phyloP scores from a whole-genome alignment of 1,284 basidiomycete species.

The Tilletia walkeri region DNA sequence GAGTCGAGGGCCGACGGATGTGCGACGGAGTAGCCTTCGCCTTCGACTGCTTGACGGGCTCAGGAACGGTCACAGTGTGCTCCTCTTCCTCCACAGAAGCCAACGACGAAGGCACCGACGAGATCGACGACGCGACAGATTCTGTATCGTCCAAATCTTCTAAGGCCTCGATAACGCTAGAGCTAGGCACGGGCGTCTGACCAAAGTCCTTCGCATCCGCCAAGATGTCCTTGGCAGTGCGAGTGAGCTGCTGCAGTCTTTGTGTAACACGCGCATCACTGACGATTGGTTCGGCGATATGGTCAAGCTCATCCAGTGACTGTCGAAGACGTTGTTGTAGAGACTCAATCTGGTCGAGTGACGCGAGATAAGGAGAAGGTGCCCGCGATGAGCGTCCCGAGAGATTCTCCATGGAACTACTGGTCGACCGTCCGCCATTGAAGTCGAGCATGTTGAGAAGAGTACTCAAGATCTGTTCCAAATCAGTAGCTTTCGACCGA shows the following conservation, averaged over 20 bases:
- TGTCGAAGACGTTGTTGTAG: not conserved
- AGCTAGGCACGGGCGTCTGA: not conserved
- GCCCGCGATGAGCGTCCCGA: not conserved
- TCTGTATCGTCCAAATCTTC: slow-evolving; percentile 19
- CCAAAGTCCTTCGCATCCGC: slow-evolving; percentile 13
- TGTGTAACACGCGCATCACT: not conserved
- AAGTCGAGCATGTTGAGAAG: slow-evolving; percentile 13
- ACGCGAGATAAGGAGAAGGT: slow-evolving; percentile 2
- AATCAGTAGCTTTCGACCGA: not conserved
- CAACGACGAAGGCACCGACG: slow-evolving; percentile 13
- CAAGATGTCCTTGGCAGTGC: not conserved
- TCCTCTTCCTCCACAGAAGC: not conserved
- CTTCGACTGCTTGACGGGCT: not conserved
- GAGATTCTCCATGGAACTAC: slow-evolving; percentile 10
- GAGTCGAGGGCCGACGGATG: not conserved
- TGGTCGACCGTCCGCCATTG: slow-evolving; percentile 9
- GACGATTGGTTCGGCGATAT: not conserved
- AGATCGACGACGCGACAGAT: slow-evolving; percentile 12
- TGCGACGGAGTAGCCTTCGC: not conserved
- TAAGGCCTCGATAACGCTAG: not conserved
- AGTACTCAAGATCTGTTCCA: not conserved
- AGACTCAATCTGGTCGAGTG: slow-evolving; percentile 2
- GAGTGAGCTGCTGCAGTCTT: not conserved
- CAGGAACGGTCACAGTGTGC: not conserved
- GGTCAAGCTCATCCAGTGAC: not conserved